A percentile compares a stretch with the other conserved stretches of the same genome.
These are phyloP conservation scores for Monosporascus sp. DNA, from an alignment of 2,329 filamentous ascomycete species.

Conservation along the genomic window DNA sequence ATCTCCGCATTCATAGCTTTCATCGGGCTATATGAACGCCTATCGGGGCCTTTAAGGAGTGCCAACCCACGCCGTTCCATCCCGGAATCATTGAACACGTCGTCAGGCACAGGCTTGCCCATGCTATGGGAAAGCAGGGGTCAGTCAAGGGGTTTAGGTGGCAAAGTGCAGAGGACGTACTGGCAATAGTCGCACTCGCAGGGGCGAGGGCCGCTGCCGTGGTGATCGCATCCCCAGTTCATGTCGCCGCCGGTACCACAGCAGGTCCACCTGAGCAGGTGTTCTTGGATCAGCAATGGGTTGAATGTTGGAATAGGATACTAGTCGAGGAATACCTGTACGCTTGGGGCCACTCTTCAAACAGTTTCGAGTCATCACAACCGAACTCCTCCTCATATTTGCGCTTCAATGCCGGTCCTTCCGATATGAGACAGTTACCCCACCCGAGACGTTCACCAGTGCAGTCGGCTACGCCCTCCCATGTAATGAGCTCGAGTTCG, in stretches of 20 bases:
- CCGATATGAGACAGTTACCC: conserved; percentile 1
- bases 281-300: no score
- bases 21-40: not conserved
- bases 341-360: not conserved
- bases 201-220: conserved; percentile 2
- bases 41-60: conserved; percentile 1
- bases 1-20: conserved; percentile 1
- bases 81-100: not conserved
- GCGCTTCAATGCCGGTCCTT: not conserved
- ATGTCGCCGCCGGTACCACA: conserved; percentile 1
- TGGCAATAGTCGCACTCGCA: conserved; percentile 4
- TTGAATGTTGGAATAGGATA: no score
- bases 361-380: conserved; percentile 1
- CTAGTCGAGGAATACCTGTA: not conserved
- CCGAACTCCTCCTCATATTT: conserved; percentile 3
- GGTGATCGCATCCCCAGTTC: conserved; percentile 2
- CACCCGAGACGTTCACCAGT: not conserved
- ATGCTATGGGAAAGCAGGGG: not conserved
- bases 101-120: conserved; percentile 1
- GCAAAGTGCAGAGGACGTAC: not conserved
- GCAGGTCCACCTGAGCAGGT: conserved; percentile 3
- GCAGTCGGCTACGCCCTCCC: not conserved
- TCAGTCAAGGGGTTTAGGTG: no score
- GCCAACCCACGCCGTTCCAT: not conserved
- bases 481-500: conserved; percentile 6